phyloP scores from a whole-genome alignment of 2,329 filamentous ascomycete species.

The Paracorniculantispora psalliotae region DNA sequence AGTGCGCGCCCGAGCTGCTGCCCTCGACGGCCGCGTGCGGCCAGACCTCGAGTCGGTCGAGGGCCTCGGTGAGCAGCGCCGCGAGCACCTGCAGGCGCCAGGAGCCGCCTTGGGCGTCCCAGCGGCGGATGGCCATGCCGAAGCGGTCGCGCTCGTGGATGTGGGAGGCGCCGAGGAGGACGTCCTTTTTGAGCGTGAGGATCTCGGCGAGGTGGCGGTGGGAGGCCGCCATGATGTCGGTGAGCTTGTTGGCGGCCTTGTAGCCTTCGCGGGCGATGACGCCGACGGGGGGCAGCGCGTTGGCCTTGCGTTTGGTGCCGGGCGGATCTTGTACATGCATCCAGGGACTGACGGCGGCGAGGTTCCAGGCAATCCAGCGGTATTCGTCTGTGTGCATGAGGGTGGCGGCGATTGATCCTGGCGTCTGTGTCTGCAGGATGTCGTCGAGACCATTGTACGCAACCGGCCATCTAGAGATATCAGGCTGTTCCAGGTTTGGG shows the following conservation, averaged over 20 bases:
- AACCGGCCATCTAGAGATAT: constrained; percentile 54
- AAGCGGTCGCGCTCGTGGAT: constrained; percentile 55
- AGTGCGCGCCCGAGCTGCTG: not conserved
- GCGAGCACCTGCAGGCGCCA: constrained; percentile 71
- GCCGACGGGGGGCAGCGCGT: constrained; percentile 43
- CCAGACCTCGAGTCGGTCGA: constrained; percentile 34
- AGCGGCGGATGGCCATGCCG: constrained; percentile 69
- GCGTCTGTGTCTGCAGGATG: constrained; percentile 39
- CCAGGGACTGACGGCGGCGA: constrained; percentile 74
- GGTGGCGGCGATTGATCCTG: constrained; percentile 44
- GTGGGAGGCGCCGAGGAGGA: constrained; percentile 40
- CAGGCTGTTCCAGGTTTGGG: constrained; percentile 47
- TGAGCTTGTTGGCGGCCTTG: constrained; percentile 71
- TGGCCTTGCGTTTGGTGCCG: constrained; percentile 42
- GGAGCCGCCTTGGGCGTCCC: constrained; percentile 57
- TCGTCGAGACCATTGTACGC: constrained; percentile 60
- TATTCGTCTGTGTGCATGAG: constrained; percentile 62
- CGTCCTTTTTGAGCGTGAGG: constrained; percentile 52
- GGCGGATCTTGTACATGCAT: constrained; percentile 41
- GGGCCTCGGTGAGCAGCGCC: constrained; percentile 60
- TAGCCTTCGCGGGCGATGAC: constrained; percentile 69
- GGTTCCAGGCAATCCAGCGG: constrained; percentile 69
- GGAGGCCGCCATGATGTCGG: constrained; percentile 60
- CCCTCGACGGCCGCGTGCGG: constrained; percentile 14
- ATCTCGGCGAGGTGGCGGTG: constrained; percentile 61